These are phyloP conservation scores for Trifolium dubium DNA, from an alignment of 306 rosid species.

Conservation along the genomic window DNA sequence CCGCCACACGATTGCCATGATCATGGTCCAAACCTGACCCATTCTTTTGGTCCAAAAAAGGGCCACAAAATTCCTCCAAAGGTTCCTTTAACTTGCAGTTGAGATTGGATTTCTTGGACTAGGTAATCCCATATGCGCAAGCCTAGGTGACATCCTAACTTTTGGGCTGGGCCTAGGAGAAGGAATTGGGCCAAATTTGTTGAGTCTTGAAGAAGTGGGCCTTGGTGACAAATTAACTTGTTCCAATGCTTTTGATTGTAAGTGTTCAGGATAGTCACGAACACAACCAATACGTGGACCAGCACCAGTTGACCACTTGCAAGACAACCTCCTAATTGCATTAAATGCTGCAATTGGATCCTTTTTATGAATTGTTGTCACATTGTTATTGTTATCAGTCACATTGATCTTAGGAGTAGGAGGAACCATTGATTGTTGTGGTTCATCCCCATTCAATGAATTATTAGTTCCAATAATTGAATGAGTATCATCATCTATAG, in stretches of 20 bases:
- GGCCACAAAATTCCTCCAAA: not conserved
- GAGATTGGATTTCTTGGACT: slow-evolving; percentile 75
- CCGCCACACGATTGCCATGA: not conserved
- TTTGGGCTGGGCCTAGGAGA: slow-evolving; percentile 97
- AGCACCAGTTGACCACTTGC: slow-evolving; percentile 84
- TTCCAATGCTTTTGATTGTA: slow-evolving; percentile 80
- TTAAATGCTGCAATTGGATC: slow-evolving; percentile 41
- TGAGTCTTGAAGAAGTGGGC: slow-evolving; percentile 40
- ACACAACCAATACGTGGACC: slow-evolving; percentile 96
- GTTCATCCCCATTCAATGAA: slow-evolving; percentile 45
- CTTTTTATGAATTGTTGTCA: slow-evolving; percentile 36
- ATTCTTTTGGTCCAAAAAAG: not conserved
- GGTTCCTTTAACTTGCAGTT: slow-evolving; percentile 38
- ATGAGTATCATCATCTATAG: slow-evolving; percentile 77
- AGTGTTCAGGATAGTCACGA: slow-evolving; percentile 78
- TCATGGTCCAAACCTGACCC: not conserved
- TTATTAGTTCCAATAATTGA: slow-evolving; percentile 40
- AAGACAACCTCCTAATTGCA: slow-evolving; percentile 55
- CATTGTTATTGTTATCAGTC: slow-evolving; percentile 31
- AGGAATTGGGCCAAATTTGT: slow-evolving; percentile 76
- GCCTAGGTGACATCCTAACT: slow-evolving; percentile 74
- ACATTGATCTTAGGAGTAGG: slow-evolving; percentile 37
- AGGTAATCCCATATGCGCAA: slow-evolving; percentile 72
- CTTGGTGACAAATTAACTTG: slow-evolving; percentile 81
- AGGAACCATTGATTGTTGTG: slow-evolving; percentile 37